Conservation (phyloP, 2,329 filamentous ascomycete genomes). For the Escovopsis weberi region DNA sequence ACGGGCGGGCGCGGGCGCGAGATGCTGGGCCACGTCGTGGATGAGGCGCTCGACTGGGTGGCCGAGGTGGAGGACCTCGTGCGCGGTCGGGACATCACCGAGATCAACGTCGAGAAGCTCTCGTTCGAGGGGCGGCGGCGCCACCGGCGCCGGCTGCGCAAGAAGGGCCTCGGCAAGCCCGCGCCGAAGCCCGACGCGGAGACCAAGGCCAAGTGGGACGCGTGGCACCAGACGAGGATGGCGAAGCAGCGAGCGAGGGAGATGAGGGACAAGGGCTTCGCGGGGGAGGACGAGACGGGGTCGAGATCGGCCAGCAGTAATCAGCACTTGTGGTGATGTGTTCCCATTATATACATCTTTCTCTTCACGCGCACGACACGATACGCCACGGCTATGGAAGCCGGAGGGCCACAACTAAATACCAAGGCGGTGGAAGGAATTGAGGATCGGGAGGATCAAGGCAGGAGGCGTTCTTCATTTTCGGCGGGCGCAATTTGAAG, state of each 20-base stretch:
- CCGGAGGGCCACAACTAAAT: neutral
- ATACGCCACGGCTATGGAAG: neutral
- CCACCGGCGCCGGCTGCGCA: conserved; percentile 35
- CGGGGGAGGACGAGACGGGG: conserved; percentile 16
- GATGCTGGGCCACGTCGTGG: conserved; percentile 20
- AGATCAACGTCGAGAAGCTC: conserved; percentile 28
- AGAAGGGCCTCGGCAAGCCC: conserved; percentile 27
- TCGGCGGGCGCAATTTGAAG: neutral
- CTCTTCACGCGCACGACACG: neutral
- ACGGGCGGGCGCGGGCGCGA: conserved; percentile 35
- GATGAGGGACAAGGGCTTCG: conserved; percentile 26
- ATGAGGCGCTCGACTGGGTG: conserved; percentile 31
- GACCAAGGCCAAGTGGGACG: conserved; percentile 27
- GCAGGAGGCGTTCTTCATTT: neutral
- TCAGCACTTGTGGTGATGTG: conserved; percentile 13
- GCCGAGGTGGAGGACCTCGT: conserved; percentile 34
- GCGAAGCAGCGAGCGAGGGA: conserved; percentile 26
- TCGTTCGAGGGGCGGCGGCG: conserved; percentile 32
- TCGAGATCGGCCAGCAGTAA: conserved; percentile 17
- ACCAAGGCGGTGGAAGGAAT: neutral
- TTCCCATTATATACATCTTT: neutral
- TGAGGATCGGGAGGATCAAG: neutral
- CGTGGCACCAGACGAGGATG: conserved; percentile 27
- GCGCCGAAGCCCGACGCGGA: conserved; percentile 23
- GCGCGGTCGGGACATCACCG: conserved; percentile 29